phyloP scores from a whole-genome alignment of 352 stramenopile species.

The Phytophthora nicotianae region DNA sequence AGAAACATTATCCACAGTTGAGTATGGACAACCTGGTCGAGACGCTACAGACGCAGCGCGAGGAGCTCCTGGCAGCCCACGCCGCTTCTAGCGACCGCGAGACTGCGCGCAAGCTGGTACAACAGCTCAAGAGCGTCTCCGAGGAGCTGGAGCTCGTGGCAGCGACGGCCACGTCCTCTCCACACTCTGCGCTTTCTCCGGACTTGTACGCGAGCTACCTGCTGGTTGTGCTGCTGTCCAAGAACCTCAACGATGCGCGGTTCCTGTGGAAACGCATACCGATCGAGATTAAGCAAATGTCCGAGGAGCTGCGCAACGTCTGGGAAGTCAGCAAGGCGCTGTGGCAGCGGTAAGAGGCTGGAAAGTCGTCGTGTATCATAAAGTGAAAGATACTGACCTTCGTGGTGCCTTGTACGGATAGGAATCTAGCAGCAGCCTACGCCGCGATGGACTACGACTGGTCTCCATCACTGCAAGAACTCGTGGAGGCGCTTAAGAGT shows the following conservation, averaged over 20 bases:
- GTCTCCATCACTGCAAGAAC: conserved; percentile 40
- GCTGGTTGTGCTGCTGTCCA: conserved; percentile 56
- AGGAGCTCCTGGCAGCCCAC: conserved; percentile 40
- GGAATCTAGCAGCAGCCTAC: conserved; percentile 57
- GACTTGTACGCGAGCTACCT: conserved; percentile 69
- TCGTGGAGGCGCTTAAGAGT: conserved; percentile 60
- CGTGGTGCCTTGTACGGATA: conserved; percentile 18
- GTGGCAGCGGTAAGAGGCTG: conserved; percentile 53
- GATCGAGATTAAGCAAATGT: conserved; percentile 43
- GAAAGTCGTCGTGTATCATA: background rate
- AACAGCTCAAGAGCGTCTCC: conserved; percentile 42
- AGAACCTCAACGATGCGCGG: conserved; percentile 66
- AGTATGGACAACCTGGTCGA: conserved; percentile 58
- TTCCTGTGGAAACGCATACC: conserved; percentile 81
- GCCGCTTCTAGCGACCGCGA: conserved; percentile 27
- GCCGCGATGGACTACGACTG: conserved; percentile 60
- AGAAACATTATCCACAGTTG: background rate
- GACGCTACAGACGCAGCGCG: conserved; percentile 47
- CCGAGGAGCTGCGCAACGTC: conserved; percentile 45
- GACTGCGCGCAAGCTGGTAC: conserved; percentile 20
- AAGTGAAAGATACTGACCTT: conserved; percentile 4
- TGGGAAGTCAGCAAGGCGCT: conserved; percentile 75
- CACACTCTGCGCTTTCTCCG: conserved; percentile 45
- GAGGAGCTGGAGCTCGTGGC: conserved; percentile 68
- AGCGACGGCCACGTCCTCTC: conserved; percentile 30